phyloP scores from a whole-genome alignment of 306 rosid genomes.

The Casuarina equisetifolia region DNA sequence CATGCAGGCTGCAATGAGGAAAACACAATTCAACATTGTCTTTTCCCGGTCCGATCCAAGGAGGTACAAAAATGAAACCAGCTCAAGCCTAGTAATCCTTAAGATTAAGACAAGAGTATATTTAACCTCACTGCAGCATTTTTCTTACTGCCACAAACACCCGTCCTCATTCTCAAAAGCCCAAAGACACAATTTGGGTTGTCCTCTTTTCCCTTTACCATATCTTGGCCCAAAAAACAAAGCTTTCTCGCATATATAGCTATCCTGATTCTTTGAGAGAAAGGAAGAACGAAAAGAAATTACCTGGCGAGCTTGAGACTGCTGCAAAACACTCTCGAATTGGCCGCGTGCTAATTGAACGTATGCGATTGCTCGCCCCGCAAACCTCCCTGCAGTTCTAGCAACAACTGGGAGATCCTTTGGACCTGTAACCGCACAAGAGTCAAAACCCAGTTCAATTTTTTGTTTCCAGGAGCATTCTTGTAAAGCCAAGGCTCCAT shows the following conservation, averaged over 20 bases:
- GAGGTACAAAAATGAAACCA: not conserved
- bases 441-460: not conserved
- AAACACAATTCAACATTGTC: not conserved
- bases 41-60: not conserved
- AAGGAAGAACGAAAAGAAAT: not conserved
- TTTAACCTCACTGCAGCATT: not conserved
- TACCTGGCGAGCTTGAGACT: conserved; percentile 87
- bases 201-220: not conserved
- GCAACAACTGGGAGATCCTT: conserved; percentile 55
- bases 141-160: not conserved
- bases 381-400: conserved; percentile 46
- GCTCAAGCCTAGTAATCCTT: not conserved
- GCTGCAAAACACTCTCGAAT: conserved; percentile 75
- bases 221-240: not conserved
- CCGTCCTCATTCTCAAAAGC: not conserved
- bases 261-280: not conserved
- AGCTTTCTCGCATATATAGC: not conserved
- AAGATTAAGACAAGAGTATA: not conserved
- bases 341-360: conserved; percentile 94
- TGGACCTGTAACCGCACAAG: conserved; percentile 31
- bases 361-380: conserved; percentile 68
- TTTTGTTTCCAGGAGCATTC: too few relatives aligned
- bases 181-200: not conserved
- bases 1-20: not conserved
- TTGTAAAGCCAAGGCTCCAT: not conserved